These are phyloP conservation scores for Trichoderma breve DNA, from an alignment of 2,329 filamentous ascomycete genomes.

Conservation along the genomic window DNA sequence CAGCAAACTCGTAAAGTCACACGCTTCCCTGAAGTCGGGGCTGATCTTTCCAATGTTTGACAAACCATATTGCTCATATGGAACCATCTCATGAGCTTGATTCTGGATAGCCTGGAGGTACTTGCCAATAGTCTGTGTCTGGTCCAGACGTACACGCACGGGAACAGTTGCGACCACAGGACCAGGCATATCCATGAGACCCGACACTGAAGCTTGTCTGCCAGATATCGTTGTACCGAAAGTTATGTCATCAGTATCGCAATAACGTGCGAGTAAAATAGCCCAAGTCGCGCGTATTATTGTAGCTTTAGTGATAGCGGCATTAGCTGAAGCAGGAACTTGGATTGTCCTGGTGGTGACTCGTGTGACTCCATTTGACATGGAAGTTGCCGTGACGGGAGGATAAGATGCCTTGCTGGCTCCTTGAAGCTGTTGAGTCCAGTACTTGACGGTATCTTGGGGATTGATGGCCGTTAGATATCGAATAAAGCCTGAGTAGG, in stretches of 20 bases:
- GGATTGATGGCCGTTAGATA: not conserved
- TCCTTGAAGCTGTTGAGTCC: conserved; percentile 2
- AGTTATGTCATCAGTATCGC: conserved; percentile 22
- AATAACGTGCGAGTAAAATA: conserved; percentile 23
- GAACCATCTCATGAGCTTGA: conserved; percentile 25
- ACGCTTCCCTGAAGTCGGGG: not conserved
- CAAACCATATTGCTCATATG: conserved; percentile 26
- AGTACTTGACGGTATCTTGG: not conserved
- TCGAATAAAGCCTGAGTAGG: conserved; percentile 3
- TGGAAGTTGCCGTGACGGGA: not conserved
- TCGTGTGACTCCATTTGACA: not conserved
- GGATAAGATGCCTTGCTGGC: conserved; percentile 7
- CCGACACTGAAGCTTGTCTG: conserved; percentile 20
- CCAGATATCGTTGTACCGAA: conserved; percentile 28
- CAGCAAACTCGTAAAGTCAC: conserved; percentile 12
- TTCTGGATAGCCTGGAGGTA: conserved; percentile 21
- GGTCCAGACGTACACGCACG: conserved; percentile 20
- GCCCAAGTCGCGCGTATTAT: conserved; percentile 27
- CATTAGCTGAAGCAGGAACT: not conserved
- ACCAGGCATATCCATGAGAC: conserved; percentile 22
- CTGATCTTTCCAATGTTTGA: conserved; percentile 16
- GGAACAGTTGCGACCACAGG: conserved; percentile 24
- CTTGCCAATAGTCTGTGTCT: conserved; percentile 7
- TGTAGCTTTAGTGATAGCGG: conserved; percentile 19
- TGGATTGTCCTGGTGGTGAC: conserved; percentile 1